phyloP scores from a whole-genome alignment of 1,284 basidiomycete genomes.

The Pseudozyma flocculosa region DNA sequence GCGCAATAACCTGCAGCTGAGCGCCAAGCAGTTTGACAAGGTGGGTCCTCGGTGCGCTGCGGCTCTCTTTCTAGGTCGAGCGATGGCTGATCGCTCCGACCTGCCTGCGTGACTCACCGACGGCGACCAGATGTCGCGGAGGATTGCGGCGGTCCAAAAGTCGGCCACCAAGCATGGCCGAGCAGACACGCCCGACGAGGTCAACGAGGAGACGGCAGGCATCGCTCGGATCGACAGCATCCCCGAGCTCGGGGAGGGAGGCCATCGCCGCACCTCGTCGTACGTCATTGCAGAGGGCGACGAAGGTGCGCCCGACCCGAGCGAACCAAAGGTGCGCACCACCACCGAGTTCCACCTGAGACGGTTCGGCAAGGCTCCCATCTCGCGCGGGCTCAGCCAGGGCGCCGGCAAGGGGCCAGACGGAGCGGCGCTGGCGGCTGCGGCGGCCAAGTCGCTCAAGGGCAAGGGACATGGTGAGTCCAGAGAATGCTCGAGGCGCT shows the following conservation, averaged over 20 bases:
- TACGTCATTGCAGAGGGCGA: constrained; percentile 35
- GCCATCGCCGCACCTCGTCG: constrained; percentile 26
- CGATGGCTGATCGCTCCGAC: too few relatives aligned
- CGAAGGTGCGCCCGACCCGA: constrained; percentile 13
- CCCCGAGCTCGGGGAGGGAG: constrained; percentile 31
- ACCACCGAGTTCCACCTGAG: constrained; percentile 40
- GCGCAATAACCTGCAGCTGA: constrained; percentile 39
- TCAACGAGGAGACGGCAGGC: constrained; percentile 16
- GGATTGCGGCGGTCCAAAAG: constrained; percentile 30
- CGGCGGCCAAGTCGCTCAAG: constrained; percentile 39
- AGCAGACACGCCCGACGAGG: constrained; percentile 12
- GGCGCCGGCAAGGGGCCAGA: constrained; percentile 41
- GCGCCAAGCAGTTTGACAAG: constrained; percentile 48
- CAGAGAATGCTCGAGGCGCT: too few relatives aligned
- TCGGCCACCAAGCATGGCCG: constrained; percentile 21
- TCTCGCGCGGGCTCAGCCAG: constrained; percentile 29
- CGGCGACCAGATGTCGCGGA: constrained; percentile 38
- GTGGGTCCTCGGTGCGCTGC: constrained; percentile 3
- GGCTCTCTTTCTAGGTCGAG: neutral
- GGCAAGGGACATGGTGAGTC: constrained; percentile 24
- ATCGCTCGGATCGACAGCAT: constrained; percentile 26
- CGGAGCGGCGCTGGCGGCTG: constrained; percentile 39
- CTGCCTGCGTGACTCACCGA: too few relatives aligned
- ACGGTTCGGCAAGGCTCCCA: constrained; percentile 20
- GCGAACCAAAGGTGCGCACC: constrained; percentile 15